These are phyloP conservation scores for Phialocephala sp. DNA, from an alignment of 2,329 filamentous ascomycete species.

Conservation along the genomic window DNA sequence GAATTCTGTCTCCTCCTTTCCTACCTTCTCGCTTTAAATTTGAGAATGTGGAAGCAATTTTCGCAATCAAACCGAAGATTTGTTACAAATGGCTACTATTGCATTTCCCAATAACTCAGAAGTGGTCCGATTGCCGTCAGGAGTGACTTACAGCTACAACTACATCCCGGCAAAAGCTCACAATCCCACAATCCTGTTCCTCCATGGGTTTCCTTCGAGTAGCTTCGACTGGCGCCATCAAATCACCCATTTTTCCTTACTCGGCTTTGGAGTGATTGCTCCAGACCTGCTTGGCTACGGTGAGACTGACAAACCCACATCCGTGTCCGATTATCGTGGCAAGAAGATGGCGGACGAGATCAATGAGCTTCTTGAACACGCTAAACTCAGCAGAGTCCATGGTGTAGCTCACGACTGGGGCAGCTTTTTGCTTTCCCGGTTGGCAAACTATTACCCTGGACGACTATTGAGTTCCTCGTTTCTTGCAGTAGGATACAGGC, in stretches of 20 bases:
- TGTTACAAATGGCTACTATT: neutral
- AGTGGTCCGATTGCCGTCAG: neutral
- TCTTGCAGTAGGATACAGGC: constrained; percentile 17
- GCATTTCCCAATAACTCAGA: neutral
- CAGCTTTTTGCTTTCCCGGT: constrained; percentile 23
- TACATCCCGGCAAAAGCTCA: constrained; percentile 17
- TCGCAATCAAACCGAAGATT: neutral
- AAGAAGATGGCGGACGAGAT: constrained; percentile 43
- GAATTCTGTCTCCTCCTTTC: neutral
- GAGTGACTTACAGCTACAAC: constrained; percentile 24
- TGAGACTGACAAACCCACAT: constrained; percentile 52
- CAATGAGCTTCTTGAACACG: constrained; percentile 42
- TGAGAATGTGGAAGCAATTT: neutral
- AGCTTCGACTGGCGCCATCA: constrained; percentile 50
- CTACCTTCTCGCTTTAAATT: neutral
- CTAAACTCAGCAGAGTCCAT: constrained; percentile 21
- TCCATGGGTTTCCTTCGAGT: constrained; percentile 51
- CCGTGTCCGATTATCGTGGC: constrained; percentile 41
- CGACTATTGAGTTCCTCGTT: constrained; percentile 21
- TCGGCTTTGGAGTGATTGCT: constrained; percentile 53
- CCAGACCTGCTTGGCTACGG: constrained; percentile 65
- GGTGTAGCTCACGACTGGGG: constrained; percentile 31
- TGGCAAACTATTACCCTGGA: constrained; percentile 24
- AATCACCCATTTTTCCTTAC: constrained; percentile 46
- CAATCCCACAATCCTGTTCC: constrained; percentile 46